These are phyloP conservation scores for Cercophora sp. DNA, from an alignment of 495 filamentous ascomycete genomes.

Conservation along the genomic window DNA sequence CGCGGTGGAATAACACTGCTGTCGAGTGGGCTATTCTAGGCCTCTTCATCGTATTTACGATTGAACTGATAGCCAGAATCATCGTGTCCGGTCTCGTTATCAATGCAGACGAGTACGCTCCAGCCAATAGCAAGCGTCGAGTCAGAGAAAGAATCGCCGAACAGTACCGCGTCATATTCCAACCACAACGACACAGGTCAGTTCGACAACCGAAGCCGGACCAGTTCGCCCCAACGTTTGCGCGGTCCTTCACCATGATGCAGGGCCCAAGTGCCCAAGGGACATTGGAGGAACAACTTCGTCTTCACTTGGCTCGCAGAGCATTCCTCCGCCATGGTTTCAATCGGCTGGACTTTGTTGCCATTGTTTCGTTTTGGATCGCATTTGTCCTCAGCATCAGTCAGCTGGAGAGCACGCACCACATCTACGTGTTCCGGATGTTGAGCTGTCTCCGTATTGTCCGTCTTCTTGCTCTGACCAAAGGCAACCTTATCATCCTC, in stretches of 20 bases:
- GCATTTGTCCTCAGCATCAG: slow-evolving; percentile 68
- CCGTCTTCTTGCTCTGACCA: slow-evolving; percentile 81
- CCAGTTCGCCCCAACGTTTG: slow-evolving; percentile 61
- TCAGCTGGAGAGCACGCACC: slow-evolving; percentile 60
- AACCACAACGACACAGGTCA: slow-evolving; percentile 69
- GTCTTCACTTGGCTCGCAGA: slow-evolving; percentile 77
- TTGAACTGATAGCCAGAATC: slow-evolving; percentile 75
- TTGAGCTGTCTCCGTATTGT: slow-evolving; percentile 90
- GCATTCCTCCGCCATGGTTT: slow-evolving; percentile 94
- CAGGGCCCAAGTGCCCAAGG: slow-evolving; percentile 44
- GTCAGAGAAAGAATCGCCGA: slow-evolving; percentile 68
- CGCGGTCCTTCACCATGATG: slow-evolving; percentile 78
- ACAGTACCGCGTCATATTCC: slow-evolving; percentile 73
- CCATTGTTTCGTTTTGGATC: slow-evolving; percentile 95
- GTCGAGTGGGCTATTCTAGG: slow-evolving; percentile 78
- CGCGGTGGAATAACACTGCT: slow-evolving; percentile 59
- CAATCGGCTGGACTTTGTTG: slow-evolving; percentile 92
- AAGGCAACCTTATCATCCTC: slow-evolving; percentile 89
- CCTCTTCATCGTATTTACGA: slow-evolving; percentile 86
- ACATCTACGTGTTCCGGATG: slow-evolving; percentile 92
- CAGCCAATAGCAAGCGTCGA: slow-evolving; percentile 66
- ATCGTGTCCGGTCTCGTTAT: slow-evolving; percentile 90
- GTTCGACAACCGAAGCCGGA: slow-evolving; percentile 40
- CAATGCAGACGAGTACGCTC: slow-evolving; percentile 83
- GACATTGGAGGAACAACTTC: slow-evolving; percentile 75